Conservation (phyloP, 257 asterid species). For the Primulina eburnea region DNA sequence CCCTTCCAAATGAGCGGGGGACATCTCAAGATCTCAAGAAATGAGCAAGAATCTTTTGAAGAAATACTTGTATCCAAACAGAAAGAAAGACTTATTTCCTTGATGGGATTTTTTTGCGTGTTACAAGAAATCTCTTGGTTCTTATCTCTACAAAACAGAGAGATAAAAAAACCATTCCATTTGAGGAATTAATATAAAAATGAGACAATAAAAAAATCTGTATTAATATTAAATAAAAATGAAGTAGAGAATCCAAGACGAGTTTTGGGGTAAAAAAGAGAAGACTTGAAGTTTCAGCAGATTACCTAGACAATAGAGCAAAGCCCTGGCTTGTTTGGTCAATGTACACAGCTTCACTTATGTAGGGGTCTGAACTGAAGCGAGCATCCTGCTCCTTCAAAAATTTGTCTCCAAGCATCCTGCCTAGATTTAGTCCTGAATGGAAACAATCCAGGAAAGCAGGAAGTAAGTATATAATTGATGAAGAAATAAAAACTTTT, state of each 20-base stretch:
- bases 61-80: neutral
- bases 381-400: conserved; percentile 89
- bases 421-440: conserved; percentile 86
- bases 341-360: conserved; percentile 61
- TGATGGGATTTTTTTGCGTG: too few relatives aligned
- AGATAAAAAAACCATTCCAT: neutral
- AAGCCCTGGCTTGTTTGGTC: conserved; percentile 53
- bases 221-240: too few relatives aligned
- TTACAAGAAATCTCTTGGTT: too few relatives aligned
- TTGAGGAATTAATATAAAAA: neutral
- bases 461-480: conserved; percentile 16
- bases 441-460: conserved; percentile 6
- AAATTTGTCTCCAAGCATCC: conserved; percentile 98
- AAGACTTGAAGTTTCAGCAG: neutral
- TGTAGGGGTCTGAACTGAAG: conserved; percentile 85
- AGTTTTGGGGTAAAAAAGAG: neutral
- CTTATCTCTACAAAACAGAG: neutral
- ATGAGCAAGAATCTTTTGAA: too few relatives aligned
- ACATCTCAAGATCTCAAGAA: too few relatives aligned
- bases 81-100: neutral
- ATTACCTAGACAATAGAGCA: conserved; percentile 84
- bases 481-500: conserved; percentile 13
- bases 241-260: neutral
- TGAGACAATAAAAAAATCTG: neutral
- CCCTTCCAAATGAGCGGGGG: too few relatives aligned